phyloP scores from a whole-genome alignment of 164 flowering plant species.

The Litsea cubeba region DNA sequence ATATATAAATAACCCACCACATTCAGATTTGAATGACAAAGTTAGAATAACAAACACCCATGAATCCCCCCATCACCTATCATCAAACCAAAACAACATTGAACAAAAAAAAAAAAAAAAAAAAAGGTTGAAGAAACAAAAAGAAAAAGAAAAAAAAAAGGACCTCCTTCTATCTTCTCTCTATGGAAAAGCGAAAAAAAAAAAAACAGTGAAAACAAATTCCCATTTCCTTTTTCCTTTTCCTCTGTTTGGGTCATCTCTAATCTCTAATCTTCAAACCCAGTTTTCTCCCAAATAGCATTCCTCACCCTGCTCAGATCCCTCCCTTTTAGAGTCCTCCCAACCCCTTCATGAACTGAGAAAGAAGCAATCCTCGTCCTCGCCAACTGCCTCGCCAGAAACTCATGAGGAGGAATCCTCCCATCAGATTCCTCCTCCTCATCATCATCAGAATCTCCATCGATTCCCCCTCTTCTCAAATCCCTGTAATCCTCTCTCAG shows the following conservation, averaged over 20 bases:
- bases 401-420: constrained; percentile 30
- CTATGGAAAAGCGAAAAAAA: too few species aligned
- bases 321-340: constrained; percentile 31
- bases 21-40: too few species aligned
- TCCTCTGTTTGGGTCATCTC: not conserved
- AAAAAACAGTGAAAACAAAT: not conserved
- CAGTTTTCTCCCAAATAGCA: constrained; percentile 28
- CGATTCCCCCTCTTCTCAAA: not conserved
- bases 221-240: not conserved
- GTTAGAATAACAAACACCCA: too few species aligned
- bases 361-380: constrained; percentile 22
- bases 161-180: too few species aligned
- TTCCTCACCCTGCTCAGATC: constrained; percentile 30
- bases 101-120: too few species aligned
- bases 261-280: constrained; percentile 21
- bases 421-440: constrained; percentile 3
- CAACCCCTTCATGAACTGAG: constrained; percentile 28
- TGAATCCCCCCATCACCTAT: too few species aligned
- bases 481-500: constrained; percentile 16
- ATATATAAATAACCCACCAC: too few species aligned
- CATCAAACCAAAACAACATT: too few species aligned
- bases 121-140: too few species aligned
- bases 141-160: too few species aligned
- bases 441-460: constrained; percentile 9
- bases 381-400: constrained; percentile 24